Conservation (phyloP, 805 yeast species). For the Cyberlindnera bimundalis region DNA sequence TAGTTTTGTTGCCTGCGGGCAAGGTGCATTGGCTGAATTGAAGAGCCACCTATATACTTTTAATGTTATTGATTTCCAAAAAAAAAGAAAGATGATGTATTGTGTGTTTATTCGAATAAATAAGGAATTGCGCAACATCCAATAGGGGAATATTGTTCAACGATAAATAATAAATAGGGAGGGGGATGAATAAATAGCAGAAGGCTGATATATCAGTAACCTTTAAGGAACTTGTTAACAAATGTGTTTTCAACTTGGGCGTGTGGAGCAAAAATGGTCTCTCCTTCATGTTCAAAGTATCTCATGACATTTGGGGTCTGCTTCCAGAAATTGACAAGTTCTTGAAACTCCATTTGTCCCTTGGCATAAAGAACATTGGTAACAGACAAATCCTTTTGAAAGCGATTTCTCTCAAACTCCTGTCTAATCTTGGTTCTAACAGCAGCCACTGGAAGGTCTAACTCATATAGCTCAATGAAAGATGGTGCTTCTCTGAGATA, state of each 20-base stretch:
- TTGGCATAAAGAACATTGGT: conserved; percentile 69
- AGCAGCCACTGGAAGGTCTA: conserved; percentile 73
- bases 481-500: conserved; percentile 61
- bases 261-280: conserved; percentile 43
- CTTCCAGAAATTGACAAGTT: conserved; percentile 84
- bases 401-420: conserved; percentile 84
- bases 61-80: background rate
- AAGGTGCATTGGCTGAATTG: conserved; percentile 5
- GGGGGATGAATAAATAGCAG: conserved; percentile 7
- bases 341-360: conserved; percentile 91
- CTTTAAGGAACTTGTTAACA: conserved; percentile 70
- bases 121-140: background rate
- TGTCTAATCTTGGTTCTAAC: conserved; percentile 84
- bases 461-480: conserved; percentile 61
- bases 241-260: conserved; percentile 50
- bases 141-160: background rate
- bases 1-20: background rate
- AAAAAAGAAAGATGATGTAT: background rate
- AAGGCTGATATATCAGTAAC: conserved; percentile 30
- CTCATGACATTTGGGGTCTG: conserved; percentile 82
- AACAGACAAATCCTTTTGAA: conserved; percentile 60
- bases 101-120: background rate
- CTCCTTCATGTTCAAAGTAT: conserved; percentile 68
- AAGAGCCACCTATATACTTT: conserved; percentile 3
- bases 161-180: conserved; percentile 7